Conservation (phyloP, 2,329 filamentous ascomycete species). For the Epichloe festucae region DNA sequence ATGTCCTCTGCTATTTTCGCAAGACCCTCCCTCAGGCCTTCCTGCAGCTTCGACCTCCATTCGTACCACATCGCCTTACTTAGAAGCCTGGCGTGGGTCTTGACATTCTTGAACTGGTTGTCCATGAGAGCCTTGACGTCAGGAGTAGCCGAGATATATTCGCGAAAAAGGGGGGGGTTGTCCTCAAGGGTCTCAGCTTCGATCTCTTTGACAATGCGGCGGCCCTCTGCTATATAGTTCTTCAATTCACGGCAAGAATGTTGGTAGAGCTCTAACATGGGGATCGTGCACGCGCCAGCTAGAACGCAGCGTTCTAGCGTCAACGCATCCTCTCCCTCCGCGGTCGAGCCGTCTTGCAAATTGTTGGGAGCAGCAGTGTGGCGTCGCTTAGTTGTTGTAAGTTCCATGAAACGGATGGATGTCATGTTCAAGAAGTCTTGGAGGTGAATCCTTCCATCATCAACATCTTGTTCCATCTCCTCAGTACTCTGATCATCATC, state of each 20-base stretch:
- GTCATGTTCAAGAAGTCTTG: slow-evolving; percentile 93
- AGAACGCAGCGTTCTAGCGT: slow-evolving; percentile 69
- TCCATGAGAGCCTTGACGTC: slow-evolving; percentile 83
- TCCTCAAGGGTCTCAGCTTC: slow-evolving; percentile 80
- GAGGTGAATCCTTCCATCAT: slow-evolving; percentile 56
- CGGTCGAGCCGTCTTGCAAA: slow-evolving; percentile 27
- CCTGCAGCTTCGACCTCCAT: slow-evolving; percentile 82
- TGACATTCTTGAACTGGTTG: slow-evolving; percentile 94
- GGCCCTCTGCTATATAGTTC: slow-evolving; percentile 88
- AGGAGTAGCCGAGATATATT: slow-evolving; percentile 75
- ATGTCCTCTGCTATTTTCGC: slow-evolving; percentile 65
- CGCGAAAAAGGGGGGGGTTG: slow-evolving; percentile 85
- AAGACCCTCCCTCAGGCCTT: slow-evolving; percentile 70
- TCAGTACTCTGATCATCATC: slow-evolving; percentile 25
- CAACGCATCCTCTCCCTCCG: slow-evolving; percentile 35
- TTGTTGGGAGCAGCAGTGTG: slow-evolving; percentile 58
- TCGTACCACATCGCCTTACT: slow-evolving; percentile 98
- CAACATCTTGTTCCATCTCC: slow-evolving; percentile 34
- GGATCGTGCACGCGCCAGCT: slow-evolving; percentile 80
- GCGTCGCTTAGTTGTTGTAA: slow-evolving; percentile 88
- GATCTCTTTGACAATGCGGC: slow-evolving; percentile 79
- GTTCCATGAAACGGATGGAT: slow-evolving; percentile 94
- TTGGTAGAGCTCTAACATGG: slow-evolving; percentile 88
- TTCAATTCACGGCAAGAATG: slow-evolving; percentile 94
- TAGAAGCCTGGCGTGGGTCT: slow-evolving; percentile 75